Conservation (phyloP, 192 early-diverging fungal genomes). For the Glomus cerebriforme region DNA sequence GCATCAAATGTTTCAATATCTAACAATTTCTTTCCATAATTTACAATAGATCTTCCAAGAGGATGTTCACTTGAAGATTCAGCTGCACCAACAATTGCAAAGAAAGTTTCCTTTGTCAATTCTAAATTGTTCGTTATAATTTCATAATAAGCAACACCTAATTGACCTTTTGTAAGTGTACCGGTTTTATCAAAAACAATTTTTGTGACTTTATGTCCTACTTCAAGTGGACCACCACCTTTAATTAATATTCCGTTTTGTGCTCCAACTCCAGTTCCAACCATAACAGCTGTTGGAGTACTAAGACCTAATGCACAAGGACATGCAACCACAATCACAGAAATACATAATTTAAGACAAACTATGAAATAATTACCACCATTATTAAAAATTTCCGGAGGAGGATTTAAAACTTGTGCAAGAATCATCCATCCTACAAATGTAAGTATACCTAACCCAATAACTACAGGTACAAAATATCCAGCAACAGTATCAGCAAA, state of each 20-base stretch:
- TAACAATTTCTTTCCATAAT: conserved; percentile 56
- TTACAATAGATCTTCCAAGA: conserved; percentile 74
- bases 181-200: conserved; percentile 99
- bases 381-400: conserved; percentile 47
- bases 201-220: conserved; percentile 76
- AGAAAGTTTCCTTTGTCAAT: conserved; percentile 55
- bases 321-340: conserved; percentile 95
- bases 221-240: conserved; percentile 85
- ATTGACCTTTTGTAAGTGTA: conserved; percentile 81
- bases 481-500: conserved; percentile 87
- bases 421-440: conserved; percentile 79
- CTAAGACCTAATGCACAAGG: conserved; percentile 96
- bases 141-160: conserved; percentile 61
- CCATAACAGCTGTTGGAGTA: conserved; percentile 98
- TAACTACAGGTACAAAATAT: conserved; percentile 89
- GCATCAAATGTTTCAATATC: conserved; percentile 43
- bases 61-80: conserved; percentile 90
- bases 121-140: conserved; percentile 33
- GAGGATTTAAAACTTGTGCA: conserved; percentile 41
- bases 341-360: conserved; percentile 87
- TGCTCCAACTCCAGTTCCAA: conserved; percentile 96
- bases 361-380: conserved; percentile 72
- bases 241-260: conserved; percentile 96
- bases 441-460: conserved; percentile 70
- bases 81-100: conserved; percentile 70